phyloP scores from a whole-genome alignment of 2,329 filamentous ascomycete genomes.

The Ophioceras dolichostomum region DNA sequence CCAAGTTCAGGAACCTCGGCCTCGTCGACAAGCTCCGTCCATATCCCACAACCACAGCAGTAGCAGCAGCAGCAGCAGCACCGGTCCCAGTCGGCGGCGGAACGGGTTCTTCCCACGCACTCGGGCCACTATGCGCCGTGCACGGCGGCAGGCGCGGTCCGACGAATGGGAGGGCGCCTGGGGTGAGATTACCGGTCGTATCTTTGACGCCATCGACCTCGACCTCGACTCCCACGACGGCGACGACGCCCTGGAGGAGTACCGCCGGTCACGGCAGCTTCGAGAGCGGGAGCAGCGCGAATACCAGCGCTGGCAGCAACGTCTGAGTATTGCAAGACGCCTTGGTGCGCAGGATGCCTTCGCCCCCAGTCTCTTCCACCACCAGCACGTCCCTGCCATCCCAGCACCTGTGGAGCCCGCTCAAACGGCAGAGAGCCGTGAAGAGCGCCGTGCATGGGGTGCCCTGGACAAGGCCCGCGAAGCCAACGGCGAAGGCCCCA shows the following conservation, averaged over 20 bases:
- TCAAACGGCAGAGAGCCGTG: conserved; percentile 52
- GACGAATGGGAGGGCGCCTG: conserved; percentile 86
- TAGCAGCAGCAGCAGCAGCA: no score
- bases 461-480: conserved; percentile 78
- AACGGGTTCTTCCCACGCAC: conserved; percentile 39
- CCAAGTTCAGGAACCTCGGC: no score
- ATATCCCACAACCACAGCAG: no score
- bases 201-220: conserved; percentile 57
- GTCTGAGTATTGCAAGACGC: conserved; percentile 68
- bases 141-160: conserved; percentile 52
- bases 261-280: conserved; percentile 37
- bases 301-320: conserved; percentile 68
- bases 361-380: conserved; percentile 51
- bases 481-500: conserved; percentile 36
- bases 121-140: conserved; percentile 41
- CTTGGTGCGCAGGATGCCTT: conserved; percentile 67
- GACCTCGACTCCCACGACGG: conserved; percentile 84
- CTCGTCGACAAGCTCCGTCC: no score
- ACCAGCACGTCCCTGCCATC: conserved; percentile 28
- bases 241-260: conserved; percentile 43
- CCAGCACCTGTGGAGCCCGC: no score
- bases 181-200: conserved; percentile 48
- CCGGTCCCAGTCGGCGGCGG: neutral
- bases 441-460: conserved; percentile 80
- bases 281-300: conserved; percentile 42